Evolutionary conservation across 768 basidiomycete species (phyloP).

Genomic region (Galerina sulciceps): DNA sequence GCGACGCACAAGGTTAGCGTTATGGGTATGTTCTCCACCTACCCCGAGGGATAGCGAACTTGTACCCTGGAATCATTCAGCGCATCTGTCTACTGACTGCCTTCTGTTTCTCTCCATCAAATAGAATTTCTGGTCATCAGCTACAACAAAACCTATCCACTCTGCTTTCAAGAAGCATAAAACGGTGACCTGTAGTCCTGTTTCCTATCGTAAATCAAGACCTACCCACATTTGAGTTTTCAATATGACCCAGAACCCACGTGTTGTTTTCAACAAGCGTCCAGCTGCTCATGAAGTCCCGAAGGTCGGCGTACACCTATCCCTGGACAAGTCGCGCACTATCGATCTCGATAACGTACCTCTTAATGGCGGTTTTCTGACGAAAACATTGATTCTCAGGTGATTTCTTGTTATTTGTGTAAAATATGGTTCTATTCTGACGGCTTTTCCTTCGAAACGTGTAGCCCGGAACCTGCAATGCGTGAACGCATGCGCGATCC

Average conservation of each 20-base stretch:
- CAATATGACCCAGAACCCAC: slow-evolving; percentile 1
- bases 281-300: neutral
- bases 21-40: no score
- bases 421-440: neutral
- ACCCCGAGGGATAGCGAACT: no score
- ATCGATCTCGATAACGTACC: slow-evolving; percentile 55
- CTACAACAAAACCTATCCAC: no score
- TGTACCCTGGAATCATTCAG: no score
- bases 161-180: no score
- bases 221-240: no score
- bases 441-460: neutral
- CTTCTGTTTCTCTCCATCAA: no score
- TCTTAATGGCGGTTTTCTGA: slow-evolving; percentile 48
- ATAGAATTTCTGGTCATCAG: no score
- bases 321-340: slow-evolving; percentile 43
- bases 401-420: neutral
- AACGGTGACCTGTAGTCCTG: no score
- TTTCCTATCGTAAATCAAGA: no score
- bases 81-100: no score
- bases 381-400: slow-evolving; percentile 49
- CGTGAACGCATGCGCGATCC: slow-evolving; percentile 41
- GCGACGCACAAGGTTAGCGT: no score
- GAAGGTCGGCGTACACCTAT: slow-evolving; percentile 38
- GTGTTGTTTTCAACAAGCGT: slow-evolving; percentile 3
- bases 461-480: slow-evolving; percentile 45